These are phyloP conservation scores for Pythium guiyangense DNA, from an alignment of 352 stramenopile genomes.

Conservation along the genomic window DNA sequence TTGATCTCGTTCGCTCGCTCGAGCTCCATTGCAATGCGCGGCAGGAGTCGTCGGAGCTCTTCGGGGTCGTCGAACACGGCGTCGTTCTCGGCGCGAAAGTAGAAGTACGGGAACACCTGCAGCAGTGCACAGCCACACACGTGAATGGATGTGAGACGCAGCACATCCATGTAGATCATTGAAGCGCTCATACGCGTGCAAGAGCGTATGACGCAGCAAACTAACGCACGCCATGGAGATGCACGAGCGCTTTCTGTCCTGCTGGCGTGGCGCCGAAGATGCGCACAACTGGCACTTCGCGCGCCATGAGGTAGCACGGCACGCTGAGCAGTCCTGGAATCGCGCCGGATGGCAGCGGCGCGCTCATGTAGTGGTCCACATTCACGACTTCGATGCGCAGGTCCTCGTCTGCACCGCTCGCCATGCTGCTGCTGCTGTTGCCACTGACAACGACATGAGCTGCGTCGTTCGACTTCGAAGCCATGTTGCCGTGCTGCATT, in stretches of 20 bases:
- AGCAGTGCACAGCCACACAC: neutral
- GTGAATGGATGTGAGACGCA: neutral
- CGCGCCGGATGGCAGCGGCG: conserved; percentile 46
- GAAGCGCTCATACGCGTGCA: too few species aligned
- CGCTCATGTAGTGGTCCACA: conserved; percentile 80
- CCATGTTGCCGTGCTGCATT: too few species aligned
- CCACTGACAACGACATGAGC: too few species aligned
- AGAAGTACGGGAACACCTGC: conserved; percentile 87
- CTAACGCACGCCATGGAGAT: conserved; percentile 77
- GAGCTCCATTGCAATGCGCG: conserved; percentile 68
- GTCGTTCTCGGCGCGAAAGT: conserved; percentile 74
- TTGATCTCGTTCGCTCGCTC: conserved; percentile 47
- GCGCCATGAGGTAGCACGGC: conserved; percentile 64
- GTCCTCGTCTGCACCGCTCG: conserved; percentile 26
- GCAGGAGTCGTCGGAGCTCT: conserved; percentile 46
- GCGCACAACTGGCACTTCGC: conserved; percentile 80
- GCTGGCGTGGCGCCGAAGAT: conserved; percentile 88
- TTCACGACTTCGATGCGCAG: conserved; percentile 71
- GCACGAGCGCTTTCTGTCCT: conserved; percentile 87
- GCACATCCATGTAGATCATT: neutral
- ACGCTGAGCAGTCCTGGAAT: conserved; percentile 41
- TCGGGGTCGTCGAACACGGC: conserved; percentile 61
- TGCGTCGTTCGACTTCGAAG: too few species aligned
- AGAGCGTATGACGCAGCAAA: too few species aligned
- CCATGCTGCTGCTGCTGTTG: too few species aligned